These are phyloP conservation scores for Conoideocrella luteorostrata DNA, from an alignment of 2,329 filamentous ascomycete genomes.

Conservation along the genomic window DNA sequence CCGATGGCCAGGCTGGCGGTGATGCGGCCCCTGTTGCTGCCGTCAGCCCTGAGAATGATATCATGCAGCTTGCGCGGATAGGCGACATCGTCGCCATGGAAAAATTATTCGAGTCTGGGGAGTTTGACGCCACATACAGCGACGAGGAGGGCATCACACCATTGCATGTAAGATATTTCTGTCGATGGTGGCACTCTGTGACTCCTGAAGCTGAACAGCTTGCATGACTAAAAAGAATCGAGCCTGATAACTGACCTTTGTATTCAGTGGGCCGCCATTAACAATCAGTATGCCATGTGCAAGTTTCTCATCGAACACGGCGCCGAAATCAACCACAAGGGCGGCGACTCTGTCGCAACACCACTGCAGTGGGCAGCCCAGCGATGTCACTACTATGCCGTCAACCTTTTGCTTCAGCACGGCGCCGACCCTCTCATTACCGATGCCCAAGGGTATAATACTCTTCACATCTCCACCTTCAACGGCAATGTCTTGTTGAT, in stretches of 20 bases:
- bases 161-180: slow-evolving; percentile 63
- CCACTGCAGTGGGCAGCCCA: slow-evolving; percentile 96
- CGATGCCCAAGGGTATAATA: slow-evolving; percentile 96
- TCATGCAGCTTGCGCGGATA: slow-evolving; percentile 90
- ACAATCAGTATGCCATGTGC: slow-evolving; percentile 96
- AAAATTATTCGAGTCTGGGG: slow-evolving; percentile 78
- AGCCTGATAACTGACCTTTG: background rate
- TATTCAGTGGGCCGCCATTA: slow-evolving; percentile 90
- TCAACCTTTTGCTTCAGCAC: slow-evolving; percentile 83
- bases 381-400: slow-evolving; percentile 91
- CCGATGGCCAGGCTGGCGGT: slow-evolving; percentile 17
- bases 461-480: slow-evolving; percentile 92
- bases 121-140: slow-evolving; percentile 72
- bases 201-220: too few species aligned
- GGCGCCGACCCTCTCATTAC: slow-evolving; percentile 89
- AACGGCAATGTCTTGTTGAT: slow-evolving; percentile 92
- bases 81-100: slow-evolving; percentile 85
- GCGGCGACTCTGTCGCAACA: slow-evolving; percentile 90
- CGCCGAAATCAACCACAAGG: slow-evolving; percentile 89
- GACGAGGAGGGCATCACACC: slow-evolving; percentile 95
- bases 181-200: background rate
- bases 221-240: too few species aligned
- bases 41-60: slow-evolving; percentile 55
- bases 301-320: slow-evolving; percentile 82
- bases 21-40: background rate